These are phyloP conservation scores for Przewalskia tangutica DNA, from an alignment of 257 asterid genomes.

Conservation along the genomic window DNA sequence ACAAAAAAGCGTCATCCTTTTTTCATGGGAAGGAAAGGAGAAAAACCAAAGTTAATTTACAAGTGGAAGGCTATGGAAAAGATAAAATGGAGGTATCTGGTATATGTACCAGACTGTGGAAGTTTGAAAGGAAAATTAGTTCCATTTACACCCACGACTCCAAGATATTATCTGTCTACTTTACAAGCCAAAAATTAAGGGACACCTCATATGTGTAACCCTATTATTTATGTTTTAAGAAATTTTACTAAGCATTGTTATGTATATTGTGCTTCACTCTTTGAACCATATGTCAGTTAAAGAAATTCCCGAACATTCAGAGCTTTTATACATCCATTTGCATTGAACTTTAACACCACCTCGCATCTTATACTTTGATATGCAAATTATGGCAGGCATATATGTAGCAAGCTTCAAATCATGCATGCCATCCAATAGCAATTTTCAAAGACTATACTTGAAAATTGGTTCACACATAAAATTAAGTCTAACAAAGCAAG, in stretches of 20 bases:
- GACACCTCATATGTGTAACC: background rate
- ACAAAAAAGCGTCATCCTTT: background rate
- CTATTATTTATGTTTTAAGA: background rate
- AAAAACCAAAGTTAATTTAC: background rate
- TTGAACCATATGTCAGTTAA: background rate
- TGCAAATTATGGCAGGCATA: background rate
- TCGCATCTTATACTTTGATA: background rate
- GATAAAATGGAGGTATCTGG: background rate
- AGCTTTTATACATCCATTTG: background rate
- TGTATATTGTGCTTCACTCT: background rate
- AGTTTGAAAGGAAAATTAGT: background rate
- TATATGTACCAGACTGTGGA: background rate
- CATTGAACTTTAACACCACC: background rate
- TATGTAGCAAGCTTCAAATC: background rate
- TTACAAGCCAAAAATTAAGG: background rate
- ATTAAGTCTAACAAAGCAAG: conserved; percentile 2
- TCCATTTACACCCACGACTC: background rate
- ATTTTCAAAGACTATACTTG: background rate
- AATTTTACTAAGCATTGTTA: background rate
- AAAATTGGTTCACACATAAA: conserved; percentile 1
- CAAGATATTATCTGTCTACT: background rate
- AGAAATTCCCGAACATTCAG: background rate
- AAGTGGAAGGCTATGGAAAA: background rate
- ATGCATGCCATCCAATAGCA: background rate
- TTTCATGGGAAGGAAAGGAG: background rate